Conservation (phyloP, 2,329 filamentous ascomycete species). For the Paecilomyces dactylethromorphus region DNA sequence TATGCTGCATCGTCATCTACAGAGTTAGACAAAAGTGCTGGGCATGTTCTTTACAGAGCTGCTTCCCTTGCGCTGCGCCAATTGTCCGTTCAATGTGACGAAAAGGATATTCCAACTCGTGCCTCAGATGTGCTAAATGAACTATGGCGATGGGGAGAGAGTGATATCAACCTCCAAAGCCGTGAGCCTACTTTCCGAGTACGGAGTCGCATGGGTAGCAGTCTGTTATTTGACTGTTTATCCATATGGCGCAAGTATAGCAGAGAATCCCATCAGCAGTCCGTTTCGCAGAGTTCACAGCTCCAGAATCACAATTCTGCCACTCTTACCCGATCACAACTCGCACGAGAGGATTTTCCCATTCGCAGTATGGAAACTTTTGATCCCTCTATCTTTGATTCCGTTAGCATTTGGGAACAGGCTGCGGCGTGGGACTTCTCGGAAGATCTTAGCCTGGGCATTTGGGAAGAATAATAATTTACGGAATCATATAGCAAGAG, state of each 20-base stretch:
- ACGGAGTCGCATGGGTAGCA: background rate
- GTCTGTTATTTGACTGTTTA: background rate
- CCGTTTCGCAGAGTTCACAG: background rate
- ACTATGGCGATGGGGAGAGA: background rate
- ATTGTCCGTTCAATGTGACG: background rate
- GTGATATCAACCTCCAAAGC: background rate
- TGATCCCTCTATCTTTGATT: background rate
- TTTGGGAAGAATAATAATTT: background rate
- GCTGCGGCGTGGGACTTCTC: background rate
- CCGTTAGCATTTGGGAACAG: background rate
- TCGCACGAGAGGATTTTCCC: background rate
- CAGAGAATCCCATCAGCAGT: background rate
- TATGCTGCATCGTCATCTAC: background rate
- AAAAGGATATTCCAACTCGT: slow-evolving; percentile 1
- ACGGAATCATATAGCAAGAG: background rate
- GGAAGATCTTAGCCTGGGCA: background rate
- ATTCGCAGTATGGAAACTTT: background rate
- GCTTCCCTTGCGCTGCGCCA: background rate
- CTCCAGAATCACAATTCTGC: background rate
- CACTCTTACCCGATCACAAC: background rate
- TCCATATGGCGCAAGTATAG: background rate
- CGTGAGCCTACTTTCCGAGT: background rate
- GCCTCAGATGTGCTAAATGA: background rate
- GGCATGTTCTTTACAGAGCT: slow-evolving; percentile 1
- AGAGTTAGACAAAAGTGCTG: background rate